These are phyloP conservation scores for Annulohypoxylon nitens DNA, from an alignment of 495 filamentous ascomycete species.

Conservation along the genomic window DNA sequence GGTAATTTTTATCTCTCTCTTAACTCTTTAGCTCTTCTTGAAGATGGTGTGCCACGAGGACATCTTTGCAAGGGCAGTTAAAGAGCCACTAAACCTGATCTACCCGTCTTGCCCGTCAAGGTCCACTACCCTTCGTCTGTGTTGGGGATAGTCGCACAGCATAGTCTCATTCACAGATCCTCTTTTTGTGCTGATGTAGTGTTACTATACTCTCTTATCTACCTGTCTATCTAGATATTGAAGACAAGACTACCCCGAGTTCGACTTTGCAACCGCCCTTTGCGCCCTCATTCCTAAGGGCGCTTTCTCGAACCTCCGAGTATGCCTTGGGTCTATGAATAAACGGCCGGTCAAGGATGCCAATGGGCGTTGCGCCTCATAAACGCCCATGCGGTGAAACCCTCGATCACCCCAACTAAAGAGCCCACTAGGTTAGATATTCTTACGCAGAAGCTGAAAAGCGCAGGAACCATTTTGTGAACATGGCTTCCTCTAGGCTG, in stretches of 20 bases:
- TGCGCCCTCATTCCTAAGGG: conserved; percentile 28
- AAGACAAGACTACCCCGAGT: conserved; percentile 20
- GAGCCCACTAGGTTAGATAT: not conserved
- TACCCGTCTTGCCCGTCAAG: conserved; percentile 26
- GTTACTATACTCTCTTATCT: conserved; percentile 19
- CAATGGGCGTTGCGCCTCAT: conserved; percentile 33
- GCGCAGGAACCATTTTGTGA: conserved; percentile 14
- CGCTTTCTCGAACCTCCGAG: conserved; percentile 8
- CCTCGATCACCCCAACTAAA: not conserved
- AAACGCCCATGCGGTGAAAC: conserved; percentile 43
- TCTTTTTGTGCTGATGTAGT: conserved; percentile 32
- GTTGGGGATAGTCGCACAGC: conserved; percentile 42
- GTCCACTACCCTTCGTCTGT: conserved; percentile 32
- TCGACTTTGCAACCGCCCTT: conserved; percentile 43
- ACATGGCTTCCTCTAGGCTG: conserved; percentile 5
- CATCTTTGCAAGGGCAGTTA: conserved; percentile 21
- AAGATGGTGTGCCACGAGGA: conserved; percentile 45
- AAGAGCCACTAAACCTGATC: conserved; percentile 32
- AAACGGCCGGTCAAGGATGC: conserved; percentile 22
- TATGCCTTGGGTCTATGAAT: conserved; percentile 6
- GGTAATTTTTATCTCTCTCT: conserved; percentile 26
- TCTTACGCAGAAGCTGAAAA: conserved; percentile 4
- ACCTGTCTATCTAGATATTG: conserved; percentile 11
- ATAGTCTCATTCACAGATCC: conserved; percentile 40
- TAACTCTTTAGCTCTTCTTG: conserved; percentile 14